Evolutionary conservation across 2,329 filamentous ascomycete species (phyloP).

Genomic region (Aureobasidium sp.): DNA sequence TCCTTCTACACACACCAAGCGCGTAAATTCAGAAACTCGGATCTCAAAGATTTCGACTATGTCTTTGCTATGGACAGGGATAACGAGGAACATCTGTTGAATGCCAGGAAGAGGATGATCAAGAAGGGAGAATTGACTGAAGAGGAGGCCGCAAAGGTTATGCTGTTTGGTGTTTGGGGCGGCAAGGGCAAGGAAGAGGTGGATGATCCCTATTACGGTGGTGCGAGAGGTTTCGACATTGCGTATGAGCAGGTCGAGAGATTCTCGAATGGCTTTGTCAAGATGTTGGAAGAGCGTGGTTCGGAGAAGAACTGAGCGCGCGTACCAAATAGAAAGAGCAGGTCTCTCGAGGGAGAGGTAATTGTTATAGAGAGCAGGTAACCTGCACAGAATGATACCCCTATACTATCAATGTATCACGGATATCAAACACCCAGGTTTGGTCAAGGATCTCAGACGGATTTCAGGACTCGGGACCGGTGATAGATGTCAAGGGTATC

Average conservation of each 20-base stretch:
- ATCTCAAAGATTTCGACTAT: constrained; percentile 85
- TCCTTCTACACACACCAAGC: constrained; percentile 61
- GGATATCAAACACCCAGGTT: neutral
- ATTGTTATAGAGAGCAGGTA: neutral
- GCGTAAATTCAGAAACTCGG: constrained; percentile 59
- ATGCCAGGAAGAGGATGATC: constrained; percentile 47
- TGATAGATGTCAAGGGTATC: neutral
- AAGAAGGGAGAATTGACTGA: constrained; percentile 28
- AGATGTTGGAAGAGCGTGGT: constrained; percentile 41
- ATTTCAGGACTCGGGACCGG: too few species aligned
- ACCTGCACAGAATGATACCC: neutral
- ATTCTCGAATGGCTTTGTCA: constrained; percentile 70
- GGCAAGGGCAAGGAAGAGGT: constrained; percentile 58
- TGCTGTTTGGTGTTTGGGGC: constrained; percentile 77
- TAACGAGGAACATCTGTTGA: constrained; percentile 65
- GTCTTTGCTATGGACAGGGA: constrained; percentile 88
- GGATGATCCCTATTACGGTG: constrained; percentile 90
- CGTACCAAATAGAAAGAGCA: neutral
- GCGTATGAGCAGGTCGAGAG: constrained; percentile 75
- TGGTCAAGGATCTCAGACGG: too few species aligned
- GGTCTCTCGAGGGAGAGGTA: neutral
- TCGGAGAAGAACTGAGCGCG: neutral
- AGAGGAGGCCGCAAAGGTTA: constrained; percentile 34
- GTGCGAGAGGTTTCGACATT: constrained; percentile 65
- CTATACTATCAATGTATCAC: neutral